Base-by-base conservation (phyloP, 148 eudicot species). In the Linanthus parryae region DNA sequence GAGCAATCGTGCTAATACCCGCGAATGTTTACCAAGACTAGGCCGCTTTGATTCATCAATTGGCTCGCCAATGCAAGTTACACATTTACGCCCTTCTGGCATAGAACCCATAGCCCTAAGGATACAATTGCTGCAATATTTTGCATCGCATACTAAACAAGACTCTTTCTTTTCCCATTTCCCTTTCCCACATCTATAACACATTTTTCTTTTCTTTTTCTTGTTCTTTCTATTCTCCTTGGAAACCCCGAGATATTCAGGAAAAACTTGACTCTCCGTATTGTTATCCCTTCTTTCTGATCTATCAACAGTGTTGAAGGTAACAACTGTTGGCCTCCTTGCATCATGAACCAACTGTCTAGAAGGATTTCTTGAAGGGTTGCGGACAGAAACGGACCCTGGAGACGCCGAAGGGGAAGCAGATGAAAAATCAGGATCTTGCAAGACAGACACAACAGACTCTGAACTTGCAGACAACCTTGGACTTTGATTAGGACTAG, bases 41-140 rank as follows among this genome's bases (percentile, higher is more conserved):
- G 66, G 52, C 50, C 99, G 62, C 30, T 84, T 88, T 16, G 73
- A 77, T 69, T 92, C 99, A 48, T 82, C 91, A 59, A 92, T 87
- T 5, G 91, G 78, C 53, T 88, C 84, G 13, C 94, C 69, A 33
- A 92, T 88, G 68, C 99, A 92, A 48, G 94, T 77, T 56, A 92
- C 99, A 72, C 99, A 92, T 62, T 92, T 92, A 29, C 99, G 87
- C 44, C 99, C 99, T 58, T 92, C 99, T 3, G 99, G 99, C 99
- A 92, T 92, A 1, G 99, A 88, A 11, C 99, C 99, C 99, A 92
- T 92, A 3, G 94, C 94, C 58, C 99, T 77, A 56, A 92, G 96
- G 66, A 92, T 88, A 42, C 99, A 92, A 62, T 70, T 92, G 59
- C 94, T 70, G 52, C 99, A 92, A 44, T 77, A 92, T 59, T 78